Conservation (phyloP, 2,329 filamentous ascomycete genomes). For the Penicillium sp. region DNA sequence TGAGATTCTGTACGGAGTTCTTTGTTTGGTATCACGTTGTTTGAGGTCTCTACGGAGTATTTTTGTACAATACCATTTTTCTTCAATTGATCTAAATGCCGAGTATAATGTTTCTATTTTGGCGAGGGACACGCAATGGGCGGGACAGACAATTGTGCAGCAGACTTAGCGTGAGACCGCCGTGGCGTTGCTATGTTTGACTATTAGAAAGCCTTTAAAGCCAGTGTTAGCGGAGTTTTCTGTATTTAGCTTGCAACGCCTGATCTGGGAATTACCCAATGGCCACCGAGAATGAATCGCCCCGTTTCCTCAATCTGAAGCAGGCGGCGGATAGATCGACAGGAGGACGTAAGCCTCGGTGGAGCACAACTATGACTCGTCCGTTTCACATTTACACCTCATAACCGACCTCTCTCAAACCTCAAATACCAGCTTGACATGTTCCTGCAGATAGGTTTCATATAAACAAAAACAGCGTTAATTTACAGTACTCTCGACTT, state of each 20-base stretch:
- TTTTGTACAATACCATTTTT: constrained; percentile 8
- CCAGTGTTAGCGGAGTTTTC: not conserved
- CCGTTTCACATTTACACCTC: constrained; percentile 8
- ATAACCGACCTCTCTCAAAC: not conserved
- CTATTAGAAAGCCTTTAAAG: not conserved
- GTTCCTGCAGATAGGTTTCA: not conserved
- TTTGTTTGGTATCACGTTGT: constrained; percentile 13
- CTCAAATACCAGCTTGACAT: not conserved
- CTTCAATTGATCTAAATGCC: not conserved
- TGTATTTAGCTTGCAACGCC: not conserved
- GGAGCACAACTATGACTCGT: constrained; percentile 1
- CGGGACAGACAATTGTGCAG: not conserved
- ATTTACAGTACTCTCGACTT: not conserved
- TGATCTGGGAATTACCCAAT: not conserved
- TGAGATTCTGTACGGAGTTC: constrained; percentile 12
- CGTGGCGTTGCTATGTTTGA: constrained; percentile 4
- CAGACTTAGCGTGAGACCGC: constrained; percentile 5
- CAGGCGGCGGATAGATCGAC: constrained; percentile 11
- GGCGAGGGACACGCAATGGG: constrained; percentile 7
- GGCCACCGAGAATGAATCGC: not conserved
- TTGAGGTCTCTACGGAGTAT: constrained; percentile 7
- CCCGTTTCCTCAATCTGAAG: constrained; percentile 9
- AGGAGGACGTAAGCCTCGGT: constrained; percentile 14
- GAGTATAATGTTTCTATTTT: constrained; percentile 6
- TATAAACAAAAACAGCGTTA: not conserved